A percentile compares a stretch with the other conserved stretches of the same genome.
Conservation (phyloP, 2,329 filamentous ascomycete genomes). For the Diplodia seriata region DNA sequence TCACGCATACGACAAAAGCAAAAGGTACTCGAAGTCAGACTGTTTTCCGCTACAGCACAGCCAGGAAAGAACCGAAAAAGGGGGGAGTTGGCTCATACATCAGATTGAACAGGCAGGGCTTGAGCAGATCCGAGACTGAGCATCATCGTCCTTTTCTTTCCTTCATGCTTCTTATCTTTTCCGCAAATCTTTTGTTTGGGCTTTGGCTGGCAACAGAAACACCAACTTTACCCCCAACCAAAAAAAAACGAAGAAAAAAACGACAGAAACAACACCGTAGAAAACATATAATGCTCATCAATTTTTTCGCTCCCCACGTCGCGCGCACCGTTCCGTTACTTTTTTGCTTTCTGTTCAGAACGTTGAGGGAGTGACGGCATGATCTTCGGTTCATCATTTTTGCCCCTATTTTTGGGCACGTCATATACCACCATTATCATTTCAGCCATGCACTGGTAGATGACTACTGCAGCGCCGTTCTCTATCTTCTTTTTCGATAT, state of each 20-base stretch:
- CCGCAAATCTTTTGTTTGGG: constrained; percentile 1
- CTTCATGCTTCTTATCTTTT: constrained; percentile 3
- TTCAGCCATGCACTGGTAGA: too few species aligned
- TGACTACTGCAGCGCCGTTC: too few species aligned
- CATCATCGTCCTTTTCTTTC: constrained; percentile 11
- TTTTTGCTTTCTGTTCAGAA: too few species aligned
- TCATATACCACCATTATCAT: too few species aligned
- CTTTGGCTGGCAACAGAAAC: not conserved
- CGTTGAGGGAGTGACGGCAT: too few species aligned
- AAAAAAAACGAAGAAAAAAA: not conserved
- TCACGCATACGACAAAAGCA: constrained; percentile 22
- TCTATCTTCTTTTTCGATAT: too few species aligned
- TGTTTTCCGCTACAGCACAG: not conserved
- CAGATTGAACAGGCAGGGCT: constrained; percentile 29
- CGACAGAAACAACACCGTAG: not conserved
- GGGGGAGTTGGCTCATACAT: constrained; percentile 13
- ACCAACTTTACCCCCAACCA: constrained; percentile 1
- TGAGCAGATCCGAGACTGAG: constrained; percentile 27
- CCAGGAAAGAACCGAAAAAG: not conserved
- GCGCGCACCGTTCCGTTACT: not conserved
- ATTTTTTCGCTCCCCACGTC: not conserved
- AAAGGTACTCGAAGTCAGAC: constrained; percentile 9
- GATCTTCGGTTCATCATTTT: too few species aligned
- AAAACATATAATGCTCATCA: constrained; percentile 5
- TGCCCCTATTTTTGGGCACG: too few species aligned